A percentile compares a stretch with the other conserved stretches of the same genome.
phyloP scores from a whole-genome alignment of 805 yeast genomes.

The Hagleromyces aurorensis region DNA sequence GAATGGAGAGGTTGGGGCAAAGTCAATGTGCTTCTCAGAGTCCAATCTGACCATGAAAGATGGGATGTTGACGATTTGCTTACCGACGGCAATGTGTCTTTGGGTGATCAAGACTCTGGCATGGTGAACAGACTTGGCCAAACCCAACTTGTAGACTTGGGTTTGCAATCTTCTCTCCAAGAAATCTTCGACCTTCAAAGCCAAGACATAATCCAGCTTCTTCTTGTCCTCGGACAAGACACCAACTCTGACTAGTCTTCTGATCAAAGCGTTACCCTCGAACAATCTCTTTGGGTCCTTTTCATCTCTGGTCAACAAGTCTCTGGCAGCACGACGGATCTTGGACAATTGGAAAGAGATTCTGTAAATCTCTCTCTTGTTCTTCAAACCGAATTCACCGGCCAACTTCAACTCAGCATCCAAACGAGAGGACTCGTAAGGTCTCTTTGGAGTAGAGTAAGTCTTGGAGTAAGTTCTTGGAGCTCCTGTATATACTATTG shows the following conservation, averaged over 20 bases:
- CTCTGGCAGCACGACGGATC: constrained; percentile 99
- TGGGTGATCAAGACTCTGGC: constrained; percentile 98
- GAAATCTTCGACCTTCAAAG: constrained; percentile 97
- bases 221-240: constrained; percentile 98
- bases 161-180: constrained; percentile 99
- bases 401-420: constrained; percentile 99
- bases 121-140: constrained; percentile 99
- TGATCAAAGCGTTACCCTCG: constrained; percentile 99
- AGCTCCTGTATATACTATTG: constrained; percentile 80
- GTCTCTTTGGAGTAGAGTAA: constrained; percentile 98
- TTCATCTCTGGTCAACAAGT: constrained; percentile 98
- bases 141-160: constrained; percentile 99
- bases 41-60: constrained; percentile 99
- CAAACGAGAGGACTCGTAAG: constrained; percentile 98
- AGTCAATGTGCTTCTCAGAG: constrained; percentile 99
- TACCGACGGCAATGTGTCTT: constrained; percentile 99
- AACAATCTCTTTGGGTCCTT: constrained; percentile 99
- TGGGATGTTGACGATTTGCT: constrained; percentile 97
- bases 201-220: constrained; percentile 99
- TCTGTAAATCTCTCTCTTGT: constrained; percentile 99
- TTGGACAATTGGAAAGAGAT: constrained; percentile 98
- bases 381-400: constrained; percentile 99
- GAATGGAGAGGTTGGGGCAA: constrained; percentile 98
- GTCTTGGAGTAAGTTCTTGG: constrained; percentile 99
- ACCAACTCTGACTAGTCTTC: constrained; percentile 99